A percentile compares a stretch with the other conserved stretches of the same genome.
Conservation (phyloP, 441 rosid genomes). For the Hura crepitans region DNA sequence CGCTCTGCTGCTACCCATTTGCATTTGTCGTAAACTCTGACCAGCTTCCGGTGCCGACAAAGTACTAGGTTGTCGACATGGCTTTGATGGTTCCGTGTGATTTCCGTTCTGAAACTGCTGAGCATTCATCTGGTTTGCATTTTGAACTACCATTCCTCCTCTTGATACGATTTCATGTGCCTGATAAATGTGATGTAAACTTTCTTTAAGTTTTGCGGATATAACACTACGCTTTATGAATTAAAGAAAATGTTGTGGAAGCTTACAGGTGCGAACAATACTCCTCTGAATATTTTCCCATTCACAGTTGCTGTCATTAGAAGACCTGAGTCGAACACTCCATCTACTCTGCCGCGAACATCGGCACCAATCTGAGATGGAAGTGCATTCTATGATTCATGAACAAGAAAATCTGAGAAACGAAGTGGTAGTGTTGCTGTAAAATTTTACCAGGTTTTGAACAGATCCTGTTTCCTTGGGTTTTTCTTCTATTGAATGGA, state of each 20-base stretch:
- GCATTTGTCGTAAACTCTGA: constrained; percentile 25
- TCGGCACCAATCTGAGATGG: constrained; percentile 54
- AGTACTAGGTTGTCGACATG: constrained; percentile 23
- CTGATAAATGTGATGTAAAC: constrained; percentile 22
- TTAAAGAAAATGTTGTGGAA: not conserved
- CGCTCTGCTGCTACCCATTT: constrained; percentile 20
- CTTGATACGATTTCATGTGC: constrained; percentile 33
- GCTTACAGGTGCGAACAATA: constrained; percentile 64
- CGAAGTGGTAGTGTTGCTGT: not conserved
- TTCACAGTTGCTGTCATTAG: constrained; percentile 59
- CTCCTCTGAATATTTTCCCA: constrained; percentile 66
- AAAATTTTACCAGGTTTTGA: constrained; percentile 38
- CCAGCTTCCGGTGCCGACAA: constrained; percentile 22
- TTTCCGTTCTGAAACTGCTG: constrained; percentile 26
- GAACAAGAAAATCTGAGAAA: not conserved
- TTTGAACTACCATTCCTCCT: constrained; percentile 30
- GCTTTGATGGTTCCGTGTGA: constrained; percentile 24
- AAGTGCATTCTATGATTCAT: not conserved
- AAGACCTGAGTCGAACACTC: constrained; percentile 64
- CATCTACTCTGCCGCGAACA: constrained; percentile 62
- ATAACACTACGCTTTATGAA: too few species aligned
- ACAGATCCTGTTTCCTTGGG: constrained; percentile 27
- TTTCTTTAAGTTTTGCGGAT: not conserved
- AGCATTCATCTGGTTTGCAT: constrained; percentile 22
- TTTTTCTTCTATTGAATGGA: constrained; percentile 22